A percentile compares a stretch with the other conserved stretches of the same genome.
Conservation (phyloP, 2,329 filamentous ascomycete species). For the Paecilomyces variotii region DNA sequence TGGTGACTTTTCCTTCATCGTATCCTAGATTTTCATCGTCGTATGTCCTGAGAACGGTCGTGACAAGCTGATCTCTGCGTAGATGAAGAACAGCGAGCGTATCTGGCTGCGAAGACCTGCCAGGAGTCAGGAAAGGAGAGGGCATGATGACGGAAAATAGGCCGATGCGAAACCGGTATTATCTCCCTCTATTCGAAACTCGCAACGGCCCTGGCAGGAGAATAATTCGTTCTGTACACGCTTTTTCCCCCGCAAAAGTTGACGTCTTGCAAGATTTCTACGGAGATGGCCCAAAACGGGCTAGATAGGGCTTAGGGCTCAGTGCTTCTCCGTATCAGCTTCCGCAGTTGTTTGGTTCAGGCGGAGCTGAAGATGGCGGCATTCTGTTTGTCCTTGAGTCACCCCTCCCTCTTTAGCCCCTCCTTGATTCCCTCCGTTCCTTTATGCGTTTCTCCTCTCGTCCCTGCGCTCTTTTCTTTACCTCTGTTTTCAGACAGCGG, state of each 20-base stretch:
- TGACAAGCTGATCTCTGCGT: constrained; percentile 75
- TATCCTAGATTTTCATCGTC: constrained; percentile 62
- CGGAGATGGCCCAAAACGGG: constrained; percentile 2
- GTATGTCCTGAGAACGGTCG: constrained; percentile 59
- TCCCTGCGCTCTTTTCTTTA: not conserved
- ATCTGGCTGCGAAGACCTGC: constrained; percentile 52
- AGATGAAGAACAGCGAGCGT: constrained; percentile 78
- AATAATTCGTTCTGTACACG: not conserved
- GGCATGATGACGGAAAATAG: constrained; percentile 21
- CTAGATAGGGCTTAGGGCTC: constrained; percentile 4
- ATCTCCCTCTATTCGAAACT: not conserved
- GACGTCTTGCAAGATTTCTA: not conserved
- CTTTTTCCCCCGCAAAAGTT: not conserved
- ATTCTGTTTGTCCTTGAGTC: constrained; percentile 1
- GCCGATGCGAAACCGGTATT: not conserved
- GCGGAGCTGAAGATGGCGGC: not conserved
- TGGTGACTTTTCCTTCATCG: constrained; percentile 69
- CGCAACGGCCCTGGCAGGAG: not conserved
- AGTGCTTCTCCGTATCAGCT: not conserved
- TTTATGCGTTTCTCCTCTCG: not conserved
- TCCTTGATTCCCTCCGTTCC: not conserved
- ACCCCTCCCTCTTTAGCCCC: not conserved
- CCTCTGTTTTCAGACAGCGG: not conserved
- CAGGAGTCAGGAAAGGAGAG: constrained; percentile 75
- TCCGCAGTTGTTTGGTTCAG: not conserved